Conservation (phyloP, 83 land plant species). For the Larix sibirica region DNA sequence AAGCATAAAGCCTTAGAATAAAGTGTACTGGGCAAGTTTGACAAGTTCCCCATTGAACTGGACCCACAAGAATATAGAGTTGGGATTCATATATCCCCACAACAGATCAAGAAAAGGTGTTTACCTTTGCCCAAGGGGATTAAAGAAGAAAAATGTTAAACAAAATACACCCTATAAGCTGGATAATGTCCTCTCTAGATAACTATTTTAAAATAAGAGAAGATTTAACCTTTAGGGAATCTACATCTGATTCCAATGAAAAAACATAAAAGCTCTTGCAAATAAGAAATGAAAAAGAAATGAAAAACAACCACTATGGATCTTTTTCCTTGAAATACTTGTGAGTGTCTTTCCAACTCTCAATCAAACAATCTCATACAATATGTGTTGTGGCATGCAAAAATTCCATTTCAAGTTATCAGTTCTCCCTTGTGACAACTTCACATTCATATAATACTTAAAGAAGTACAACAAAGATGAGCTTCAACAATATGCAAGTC, state of each 20-base stretch:
- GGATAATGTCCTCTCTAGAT: no score
- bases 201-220: no score
- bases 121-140: no score
- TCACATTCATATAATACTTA: neutral
- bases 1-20: neutral
- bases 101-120: no score
- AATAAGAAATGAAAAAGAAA: conserved; percentile 83
- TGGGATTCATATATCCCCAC: no score
- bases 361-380: conserved; percentile 74
- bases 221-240: neutral
- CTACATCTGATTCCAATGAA: neutral
- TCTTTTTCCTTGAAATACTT: conserved; percentile 54
- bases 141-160: no score
- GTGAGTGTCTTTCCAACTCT: conserved; percentile 85
- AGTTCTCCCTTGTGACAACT: no score
- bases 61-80: neutral
- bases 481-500: neutral
- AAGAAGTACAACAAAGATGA: neutral
- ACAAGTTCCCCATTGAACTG: neutral
- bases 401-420: conserved; percentile 2
- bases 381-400: conserved; percentile 68
- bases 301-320: conserved; percentile 71
- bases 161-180: no score
- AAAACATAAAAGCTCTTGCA: no score
- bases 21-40: neutral